Percentiles rank a stretch among this genome's conserved stretches.
Conservation (phyloP, 208 protist species). For the Spongospora subterranea region DNA sequence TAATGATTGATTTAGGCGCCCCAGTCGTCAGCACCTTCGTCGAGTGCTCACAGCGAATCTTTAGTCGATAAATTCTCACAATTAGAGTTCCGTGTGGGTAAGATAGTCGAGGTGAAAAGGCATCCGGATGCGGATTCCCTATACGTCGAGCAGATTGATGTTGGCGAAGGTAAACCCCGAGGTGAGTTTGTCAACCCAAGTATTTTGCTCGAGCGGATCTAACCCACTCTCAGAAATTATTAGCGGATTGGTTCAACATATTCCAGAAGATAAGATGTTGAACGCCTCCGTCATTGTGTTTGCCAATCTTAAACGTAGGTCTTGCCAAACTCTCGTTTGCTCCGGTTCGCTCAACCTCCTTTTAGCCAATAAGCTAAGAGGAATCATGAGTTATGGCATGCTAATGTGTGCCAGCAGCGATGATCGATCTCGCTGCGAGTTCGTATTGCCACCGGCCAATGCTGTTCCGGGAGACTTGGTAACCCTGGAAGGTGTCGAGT, state of each 20-base stretch:
- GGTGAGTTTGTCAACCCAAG: not conserved
- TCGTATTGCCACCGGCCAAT: not conserved
- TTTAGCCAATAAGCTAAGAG: constrained; percentile 2
- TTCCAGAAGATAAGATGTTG: not conserved
- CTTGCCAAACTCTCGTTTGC: not conserved
- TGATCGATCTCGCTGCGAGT: not conserved
- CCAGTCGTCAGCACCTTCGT: not conserved
- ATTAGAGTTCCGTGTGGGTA: constrained; percentile 38
- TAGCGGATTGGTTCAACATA: constrained; percentile 12
- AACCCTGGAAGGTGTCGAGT: not conserved
- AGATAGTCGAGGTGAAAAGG: not conserved
- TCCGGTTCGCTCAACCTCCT: not conserved
- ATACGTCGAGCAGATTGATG: constrained; percentile 53
- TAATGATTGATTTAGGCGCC: not conserved
- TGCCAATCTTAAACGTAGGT: constrained; percentile 41
- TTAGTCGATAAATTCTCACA: not conserved
- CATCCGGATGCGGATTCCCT: constrained; percentile 42
- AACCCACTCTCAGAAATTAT: constrained; percentile 14
- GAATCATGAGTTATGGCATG: not conserved
- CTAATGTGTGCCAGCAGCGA: constrained; percentile 18
- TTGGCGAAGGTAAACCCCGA: constrained; percentile 29
- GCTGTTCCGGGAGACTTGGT: not conserved
- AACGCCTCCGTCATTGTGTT: not conserved
- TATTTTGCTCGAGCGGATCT: not conserved
- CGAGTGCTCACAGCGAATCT: not conserved